Evolutionary conservation across 306 rosid genomes (phyloP), one percentile per base, ranked within the genome.

Genomic region (Dryas drummondii): DNA sequence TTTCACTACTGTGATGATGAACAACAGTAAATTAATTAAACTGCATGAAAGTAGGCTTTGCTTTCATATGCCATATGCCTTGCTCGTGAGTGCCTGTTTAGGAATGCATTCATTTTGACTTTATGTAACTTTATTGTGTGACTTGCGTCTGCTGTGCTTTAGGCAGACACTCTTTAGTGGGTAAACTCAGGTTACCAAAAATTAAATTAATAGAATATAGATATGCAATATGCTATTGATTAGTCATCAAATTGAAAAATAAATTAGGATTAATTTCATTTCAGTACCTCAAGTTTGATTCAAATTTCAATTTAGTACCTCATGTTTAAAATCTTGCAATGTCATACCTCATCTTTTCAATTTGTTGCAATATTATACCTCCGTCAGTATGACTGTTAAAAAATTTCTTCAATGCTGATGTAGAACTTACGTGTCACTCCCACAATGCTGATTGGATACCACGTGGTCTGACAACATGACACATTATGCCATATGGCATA

Each of bases 131-230:
- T 83, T 53, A 53, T 57, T 66, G 46, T 22, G 22, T 22, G 22
- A 22, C 22, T 22, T 22, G 22, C 37, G 76, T 47, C 4, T 64
- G 80, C 71, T 22, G 42, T 61, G 71, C 88, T 83, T 82, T 85
- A 45, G 67, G 80, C 69, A 49, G 86, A 83, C 88, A 85, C 3
- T 59, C 52, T 37, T 1, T 49, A 59, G 87, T 83, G 83, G 82
- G 65, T 54, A 56, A 44, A 8, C 57, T 70, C 37, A 52, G 16
- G n/a, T 37, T 37, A 45, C 51, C 32, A 67, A 26, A 42, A n/a
- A 22, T 3, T 4, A 19, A 55, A 0, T 61, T 57, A 22, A 55
- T 16, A 0, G 9, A 67, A 68, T 54, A 19, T 42, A 26, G 27
- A 69, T 51, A 0, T 50, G 47, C 22, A 5, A 40, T 44, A 8